A percentile compares a stretch with the other conserved stretches of the same genome.
Evolutionary conservation across 257 asterid genomes (phyloP).

Genomic region (Apocynum venetum): DNA sequence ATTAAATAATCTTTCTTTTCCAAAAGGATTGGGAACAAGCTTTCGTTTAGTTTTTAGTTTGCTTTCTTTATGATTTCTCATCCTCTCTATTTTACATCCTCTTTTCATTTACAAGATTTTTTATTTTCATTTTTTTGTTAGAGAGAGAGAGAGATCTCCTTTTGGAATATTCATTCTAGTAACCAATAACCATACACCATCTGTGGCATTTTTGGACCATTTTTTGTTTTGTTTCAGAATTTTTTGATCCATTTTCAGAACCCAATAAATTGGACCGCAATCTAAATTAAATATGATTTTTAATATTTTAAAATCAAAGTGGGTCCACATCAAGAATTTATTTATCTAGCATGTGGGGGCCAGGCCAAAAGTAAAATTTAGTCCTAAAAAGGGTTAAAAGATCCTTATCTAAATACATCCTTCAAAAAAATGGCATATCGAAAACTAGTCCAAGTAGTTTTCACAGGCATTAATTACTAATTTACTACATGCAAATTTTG

Average conservation of each 20-base stretch:
- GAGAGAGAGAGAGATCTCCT: neutral
- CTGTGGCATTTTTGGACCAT: no score
- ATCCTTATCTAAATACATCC: no score
- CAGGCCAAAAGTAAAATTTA: neutral
- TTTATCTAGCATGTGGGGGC: neutral
- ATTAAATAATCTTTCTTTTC: neutral
- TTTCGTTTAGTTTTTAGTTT: neutral
- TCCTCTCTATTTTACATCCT: neutral
- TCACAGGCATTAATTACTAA: neutral
- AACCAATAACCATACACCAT: neutral
- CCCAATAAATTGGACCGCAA: no score
- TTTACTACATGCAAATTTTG: neutral
- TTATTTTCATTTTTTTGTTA: neutral
- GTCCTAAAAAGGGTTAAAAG: neutral
- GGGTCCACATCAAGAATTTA: no score
- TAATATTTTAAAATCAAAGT: no score
- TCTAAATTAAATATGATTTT: no score
- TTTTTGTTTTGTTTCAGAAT: no score
- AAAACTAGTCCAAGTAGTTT: neutral
- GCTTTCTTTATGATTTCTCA: neutral
- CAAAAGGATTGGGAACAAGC: neutral
- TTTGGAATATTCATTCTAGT: neutral
- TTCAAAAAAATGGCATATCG: neutral
- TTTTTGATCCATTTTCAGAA: no score
- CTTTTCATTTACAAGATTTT: neutral